Evolutionary conservation across 106 monocot genomes (phyloP).

Genomic region (Ottelia alismoides): DNA sequence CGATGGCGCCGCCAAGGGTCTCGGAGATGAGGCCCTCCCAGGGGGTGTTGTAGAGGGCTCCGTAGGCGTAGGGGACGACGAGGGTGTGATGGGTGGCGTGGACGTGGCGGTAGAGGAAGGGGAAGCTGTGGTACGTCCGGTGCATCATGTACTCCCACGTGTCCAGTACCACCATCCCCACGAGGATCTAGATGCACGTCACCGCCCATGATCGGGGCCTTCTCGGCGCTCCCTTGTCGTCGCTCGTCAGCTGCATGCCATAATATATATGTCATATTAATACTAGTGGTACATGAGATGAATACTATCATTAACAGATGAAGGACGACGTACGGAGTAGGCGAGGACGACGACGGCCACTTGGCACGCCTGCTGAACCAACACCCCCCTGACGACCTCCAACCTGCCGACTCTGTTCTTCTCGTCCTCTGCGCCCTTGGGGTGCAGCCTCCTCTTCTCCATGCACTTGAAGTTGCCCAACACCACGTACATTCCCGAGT

Average conservation of each 20-base stretch:
- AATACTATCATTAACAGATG: too few relatives aligned
- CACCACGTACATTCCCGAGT: too few relatives aligned
- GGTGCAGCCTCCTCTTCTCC: too few relatives aligned
- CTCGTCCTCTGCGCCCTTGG: too few relatives aligned
- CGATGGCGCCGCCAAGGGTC: too few relatives aligned
- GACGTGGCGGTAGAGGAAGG: constrained; percentile 4
- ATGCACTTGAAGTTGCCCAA: constrained; percentile 47
- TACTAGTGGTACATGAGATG: too few relatives aligned
- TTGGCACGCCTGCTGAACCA: constrained; percentile 53
- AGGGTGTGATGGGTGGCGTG: constrained; percentile 6
- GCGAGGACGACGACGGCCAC: constrained; percentile 25
- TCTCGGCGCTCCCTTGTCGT: too few relatives aligned
- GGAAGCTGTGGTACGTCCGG: background rate
- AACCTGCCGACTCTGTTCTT: constrained; percentile 37
- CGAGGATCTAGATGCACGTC: too few relatives aligned
- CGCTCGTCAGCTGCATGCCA: constrained; percentile 3
- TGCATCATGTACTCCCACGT: constrained; percentile 12
- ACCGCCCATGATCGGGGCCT: too few relatives aligned
- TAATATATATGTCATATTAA: background rate
- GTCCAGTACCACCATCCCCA: constrained; percentile 8
- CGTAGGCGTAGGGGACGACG: constrained; percentile 7
- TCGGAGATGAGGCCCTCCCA: too few relatives aligned
- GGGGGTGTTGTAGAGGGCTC: too few relatives aligned
- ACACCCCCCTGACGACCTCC: too few relatives aligned
- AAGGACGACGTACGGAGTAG: background rate